phyloP scores from a whole-genome alignment of 2,329 filamentous ascomycete genomes.

The Talaromyces atroroseus region DNA sequence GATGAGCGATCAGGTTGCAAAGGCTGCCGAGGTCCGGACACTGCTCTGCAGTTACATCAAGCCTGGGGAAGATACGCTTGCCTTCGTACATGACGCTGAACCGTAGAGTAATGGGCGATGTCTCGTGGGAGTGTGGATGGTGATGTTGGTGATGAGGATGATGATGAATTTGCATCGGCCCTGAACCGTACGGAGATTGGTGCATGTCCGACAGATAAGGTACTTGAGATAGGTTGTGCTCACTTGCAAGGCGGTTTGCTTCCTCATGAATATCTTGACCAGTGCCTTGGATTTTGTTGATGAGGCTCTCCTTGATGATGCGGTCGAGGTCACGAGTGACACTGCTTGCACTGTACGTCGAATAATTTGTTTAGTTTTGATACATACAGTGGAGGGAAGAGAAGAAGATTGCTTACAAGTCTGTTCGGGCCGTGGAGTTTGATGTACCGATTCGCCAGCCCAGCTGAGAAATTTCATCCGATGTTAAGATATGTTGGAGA shows the following conservation, averaged over 20 bases:
- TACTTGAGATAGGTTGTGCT: neutral
- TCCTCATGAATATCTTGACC: neutral
- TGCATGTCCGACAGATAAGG: conserved; percentile 6
- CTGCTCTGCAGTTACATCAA: conserved; percentile 32
- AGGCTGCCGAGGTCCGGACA: conserved; percentile 30
- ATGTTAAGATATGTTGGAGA: conserved; percentile 32
- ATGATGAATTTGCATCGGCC: neutral
- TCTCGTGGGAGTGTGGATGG: conserved; percentile 10
- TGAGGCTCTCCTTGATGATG: conserved; percentile 35
- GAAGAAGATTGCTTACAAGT: conserved; percentile 34
- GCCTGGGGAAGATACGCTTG: conserved; percentile 35
- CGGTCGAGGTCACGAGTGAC: conserved; percentile 38
- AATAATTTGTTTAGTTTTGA: neutral
- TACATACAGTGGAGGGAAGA: neutral
- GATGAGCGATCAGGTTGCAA: conserved; percentile 28
- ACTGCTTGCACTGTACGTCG: conserved; percentile 32
- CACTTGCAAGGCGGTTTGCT: neutral
- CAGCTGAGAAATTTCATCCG: conserved; percentile 26
- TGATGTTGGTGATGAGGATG: conserved; percentile 5
- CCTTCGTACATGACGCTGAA: conserved; percentile 34
- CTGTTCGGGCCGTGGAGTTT: conserved; percentile 28
- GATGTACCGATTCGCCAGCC: conserved; percentile 32
- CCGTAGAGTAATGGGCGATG: conserved; percentile 26
- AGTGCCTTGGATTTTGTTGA: conserved; percentile 17
- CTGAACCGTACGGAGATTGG: conserved; percentile 8